Evolutionary conservation across 306 rosid genomes (phyloP).

Genomic region (Sicyos baderoa): DNA sequence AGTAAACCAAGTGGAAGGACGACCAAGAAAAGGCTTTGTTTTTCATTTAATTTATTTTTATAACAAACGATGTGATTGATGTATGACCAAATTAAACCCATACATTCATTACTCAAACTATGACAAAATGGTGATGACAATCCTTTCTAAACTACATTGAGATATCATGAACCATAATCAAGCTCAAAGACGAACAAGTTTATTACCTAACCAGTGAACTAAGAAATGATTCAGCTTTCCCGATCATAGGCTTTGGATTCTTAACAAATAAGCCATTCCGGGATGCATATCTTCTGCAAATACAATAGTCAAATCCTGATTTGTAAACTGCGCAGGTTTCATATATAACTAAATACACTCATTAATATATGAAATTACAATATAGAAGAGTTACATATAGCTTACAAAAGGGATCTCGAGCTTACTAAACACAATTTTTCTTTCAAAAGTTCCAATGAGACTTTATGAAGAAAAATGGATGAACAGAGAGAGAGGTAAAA

Average conservation of each 20-base stretch:
- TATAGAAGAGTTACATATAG: too few species aligned
- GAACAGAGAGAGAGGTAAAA: slow-evolving; percentile 1
- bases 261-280: slow-evolving; percentile 30
- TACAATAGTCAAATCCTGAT: slow-evolving; percentile 21
- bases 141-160: slow-evolving; percentile 1
- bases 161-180: slow-evolving; percentile 5
- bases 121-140: neutral
- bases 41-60: too few species aligned
- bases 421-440: too few species aligned
- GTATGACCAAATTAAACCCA: neutral
- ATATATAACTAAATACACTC: neutral
- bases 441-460: neutral
- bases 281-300: slow-evolving; percentile 59
- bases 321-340: neutral
- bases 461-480: neutral
- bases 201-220: slow-evolving; percentile 56
- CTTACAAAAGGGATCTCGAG: too few species aligned
- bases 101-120: neutral
- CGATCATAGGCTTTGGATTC: slow-evolving; percentile 41
- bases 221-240: slow-evolving; percentile 43
- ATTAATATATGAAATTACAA: too few species aligned
- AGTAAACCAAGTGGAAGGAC: neutral
- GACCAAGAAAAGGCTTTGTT: neutral
- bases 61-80: neutral
- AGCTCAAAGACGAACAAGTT: neutral